phyloP scores from a whole-genome alignment of 2,329 filamentous ascomycete species.

The Claviceps digitariae region DNA sequence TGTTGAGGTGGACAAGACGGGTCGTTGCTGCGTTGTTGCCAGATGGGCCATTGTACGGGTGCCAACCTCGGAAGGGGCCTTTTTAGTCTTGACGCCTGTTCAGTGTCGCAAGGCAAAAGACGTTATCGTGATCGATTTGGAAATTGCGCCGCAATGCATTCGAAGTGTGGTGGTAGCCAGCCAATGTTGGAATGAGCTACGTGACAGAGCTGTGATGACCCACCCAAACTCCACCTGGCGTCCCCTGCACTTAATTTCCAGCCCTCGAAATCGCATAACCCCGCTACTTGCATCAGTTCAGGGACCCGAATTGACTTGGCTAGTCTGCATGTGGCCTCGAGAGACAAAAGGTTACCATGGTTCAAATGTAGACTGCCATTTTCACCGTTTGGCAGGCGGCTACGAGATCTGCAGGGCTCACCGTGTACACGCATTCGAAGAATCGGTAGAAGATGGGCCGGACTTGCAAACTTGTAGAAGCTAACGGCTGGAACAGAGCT shows the following conservation, averaged over 20 bases:
- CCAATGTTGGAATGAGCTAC: neutral
- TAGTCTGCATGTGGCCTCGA: too few relatives aligned
- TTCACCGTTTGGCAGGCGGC: too few relatives aligned
- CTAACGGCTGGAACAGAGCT: neutral
- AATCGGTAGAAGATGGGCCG: too few relatives aligned
- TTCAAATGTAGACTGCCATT: too few relatives aligned
- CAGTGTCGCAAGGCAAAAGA: neutral
- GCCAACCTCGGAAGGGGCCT: neutral
- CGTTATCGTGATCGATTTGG: too few relatives aligned
- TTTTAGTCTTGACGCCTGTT: neutral
- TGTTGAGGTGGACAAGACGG: constrained; percentile 7
- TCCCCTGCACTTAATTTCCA: neutral
- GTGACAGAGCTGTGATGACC: neutral
- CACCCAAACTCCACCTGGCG: neutral
- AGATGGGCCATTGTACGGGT: constrained; percentile 4
- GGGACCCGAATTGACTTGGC: neutral
- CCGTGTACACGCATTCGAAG: too few relatives aligned
- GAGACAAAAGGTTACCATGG: too few relatives aligned
- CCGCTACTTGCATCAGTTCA: constrained; percentile 8
- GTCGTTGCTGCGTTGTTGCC: constrained; percentile 5
- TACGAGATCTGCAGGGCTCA: too few relatives aligned
- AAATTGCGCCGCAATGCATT: too few relatives aligned
- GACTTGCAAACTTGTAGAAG: too few relatives aligned
- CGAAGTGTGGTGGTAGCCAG: too few relatives aligned
- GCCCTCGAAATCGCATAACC: constrained; percentile 9